These are phyloP conservation scores for Dissoconium aciculare DNA, from an alignment of 2,329 filamentous ascomycete genomes.

Conservation along the genomic window DNA sequence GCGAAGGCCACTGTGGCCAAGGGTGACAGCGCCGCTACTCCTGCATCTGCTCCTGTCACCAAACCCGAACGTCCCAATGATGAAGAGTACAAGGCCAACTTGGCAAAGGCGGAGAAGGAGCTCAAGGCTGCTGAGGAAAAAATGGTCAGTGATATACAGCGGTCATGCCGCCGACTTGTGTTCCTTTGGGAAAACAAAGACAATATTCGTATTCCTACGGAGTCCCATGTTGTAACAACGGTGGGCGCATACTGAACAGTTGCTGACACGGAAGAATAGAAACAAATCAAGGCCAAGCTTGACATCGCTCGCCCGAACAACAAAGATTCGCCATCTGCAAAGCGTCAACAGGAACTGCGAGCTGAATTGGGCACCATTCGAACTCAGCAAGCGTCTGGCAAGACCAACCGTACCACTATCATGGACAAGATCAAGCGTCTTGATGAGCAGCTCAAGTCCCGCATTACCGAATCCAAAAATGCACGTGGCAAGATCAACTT, in stretches of 20 bases:
- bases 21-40: constrained; percentile 4
- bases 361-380: constrained; percentile 71
- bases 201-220: too few species aligned
- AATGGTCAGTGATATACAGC: constrained; percentile 17
- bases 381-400: constrained; percentile 73
- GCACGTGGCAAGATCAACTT: constrained; percentile 66
- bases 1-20: constrained; percentile 2
- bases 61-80: constrained; percentile 82
- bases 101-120: constrained; percentile 68
- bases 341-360: constrained; percentile 75
- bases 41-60: constrained; percentile 23
- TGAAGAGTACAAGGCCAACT: constrained; percentile 61
- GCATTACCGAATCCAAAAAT: constrained; percentile 73
- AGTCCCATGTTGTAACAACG: too few species aligned
- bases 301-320: constrained; percentile 70
- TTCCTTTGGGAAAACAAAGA: too few species aligned
- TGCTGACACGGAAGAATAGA: too few species aligned
- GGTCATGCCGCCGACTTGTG: too few species aligned
- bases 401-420: constrained; percentile 61
- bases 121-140: constrained; percentile 62
- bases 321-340: constrained; percentile 62
- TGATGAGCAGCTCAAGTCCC: constrained; percentile 74
- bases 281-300: constrained; percentile 74
- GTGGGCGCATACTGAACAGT: too few species aligned
- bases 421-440: constrained; percentile 85